Percentiles rank a stretch among this genome's conserved stretches.
phyloP scores from a whole-genome alignment of 352 stramenopile genomes.

The Phytophthora citricola region DNA sequence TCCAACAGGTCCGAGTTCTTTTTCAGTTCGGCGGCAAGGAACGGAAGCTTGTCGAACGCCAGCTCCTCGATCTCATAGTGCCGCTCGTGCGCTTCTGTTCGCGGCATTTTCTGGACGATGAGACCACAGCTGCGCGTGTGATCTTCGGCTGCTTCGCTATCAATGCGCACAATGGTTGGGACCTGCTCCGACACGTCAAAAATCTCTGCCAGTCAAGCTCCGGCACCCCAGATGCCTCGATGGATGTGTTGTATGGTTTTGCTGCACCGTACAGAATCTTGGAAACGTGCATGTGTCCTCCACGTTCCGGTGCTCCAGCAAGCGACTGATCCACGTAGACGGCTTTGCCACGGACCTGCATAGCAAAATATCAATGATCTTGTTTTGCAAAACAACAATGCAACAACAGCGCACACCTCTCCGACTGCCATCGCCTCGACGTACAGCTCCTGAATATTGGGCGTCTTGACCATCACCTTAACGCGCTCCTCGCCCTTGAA shows the following conservation, averaged over 20 bases:
- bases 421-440: constrained; percentile 81
- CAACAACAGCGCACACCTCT: constrained; percentile 49
- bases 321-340: constrained; percentile 42
- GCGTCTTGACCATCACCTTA: constrained; percentile 72
- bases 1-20: constrained; percentile 66
- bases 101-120: constrained; percentile 87
- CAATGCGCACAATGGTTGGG: constrained; percentile 82
- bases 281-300: constrained; percentile 72
- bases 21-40: constrained; percentile 54
- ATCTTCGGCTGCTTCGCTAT: constrained; percentile 55
- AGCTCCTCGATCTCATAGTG: constrained; percentile 76
- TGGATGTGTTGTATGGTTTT: constrained; percentile 82
- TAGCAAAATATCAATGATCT: constrained; percentile 1
- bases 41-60: constrained; percentile 56
- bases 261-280: constrained; percentile 80
- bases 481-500: constrained; percentile 89
- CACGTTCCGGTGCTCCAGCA: constrained; percentile 31
- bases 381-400: not conserved
- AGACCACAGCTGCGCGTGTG: constrained; percentile 71
- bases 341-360: constrained; percentile 71
- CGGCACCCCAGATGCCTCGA: constrained; percentile 65
- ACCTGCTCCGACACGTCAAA: constrained; percentile 88
- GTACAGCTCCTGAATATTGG: constrained; percentile 78
- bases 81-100: constrained; percentile 53
- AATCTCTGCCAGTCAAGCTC: constrained; percentile 85